Evolutionary conservation across 1,284 basidiomycete species (phyloP).

Genomic region (Tylopilus sp.): DNA sequence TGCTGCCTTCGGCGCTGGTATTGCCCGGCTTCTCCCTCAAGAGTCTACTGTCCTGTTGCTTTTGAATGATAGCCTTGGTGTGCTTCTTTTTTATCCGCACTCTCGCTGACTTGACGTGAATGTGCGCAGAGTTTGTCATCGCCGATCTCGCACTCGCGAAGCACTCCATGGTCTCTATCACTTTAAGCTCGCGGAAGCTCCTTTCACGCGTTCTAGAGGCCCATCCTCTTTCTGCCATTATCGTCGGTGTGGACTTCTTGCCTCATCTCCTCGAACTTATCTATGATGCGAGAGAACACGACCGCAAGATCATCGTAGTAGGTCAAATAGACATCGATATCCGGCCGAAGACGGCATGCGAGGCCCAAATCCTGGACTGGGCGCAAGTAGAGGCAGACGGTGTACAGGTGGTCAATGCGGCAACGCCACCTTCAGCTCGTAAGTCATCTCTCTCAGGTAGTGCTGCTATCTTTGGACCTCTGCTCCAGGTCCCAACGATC

Average conservation of each 20-base stretch:
- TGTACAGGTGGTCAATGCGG: constrained; percentile 29
- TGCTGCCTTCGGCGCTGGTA: constrained; percentile 63
- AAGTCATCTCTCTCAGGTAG: constrained; percentile 9
- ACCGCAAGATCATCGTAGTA: constrained; percentile 63
- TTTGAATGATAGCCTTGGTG: constrained; percentile 72
- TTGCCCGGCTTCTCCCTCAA: constrained; percentile 56
- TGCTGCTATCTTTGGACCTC: neutral
- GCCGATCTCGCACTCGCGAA: constrained; percentile 72
- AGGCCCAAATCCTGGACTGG: constrained; percentile 57
- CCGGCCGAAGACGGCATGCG: constrained; percentile 42
- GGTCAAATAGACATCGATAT: constrained; percentile 48
- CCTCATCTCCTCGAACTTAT: constrained; percentile 63
- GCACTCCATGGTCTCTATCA: constrained; percentile 67
- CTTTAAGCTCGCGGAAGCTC: constrained; percentile 55
- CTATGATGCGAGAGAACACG: constrained; percentile 51
- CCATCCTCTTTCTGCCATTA: constrained; percentile 65
- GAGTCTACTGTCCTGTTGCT: constrained; percentile 69
- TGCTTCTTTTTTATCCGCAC: constrained; percentile 13
- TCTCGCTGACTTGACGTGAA: constrained; percentile 1
- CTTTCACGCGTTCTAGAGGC: constrained; percentile 58
- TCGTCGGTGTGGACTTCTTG: constrained; percentile 61
- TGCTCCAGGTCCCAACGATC: constrained; percentile 51
- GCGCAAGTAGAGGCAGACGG: constrained; percentile 64
- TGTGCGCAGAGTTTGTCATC: constrained; percentile 63
- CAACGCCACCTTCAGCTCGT: constrained; percentile 18